These are phyloP conservation scores for Colletotrichum falcatum DNA, from an alignment of 2,329 filamentous ascomycete genomes.

Conservation along the genomic window DNA sequence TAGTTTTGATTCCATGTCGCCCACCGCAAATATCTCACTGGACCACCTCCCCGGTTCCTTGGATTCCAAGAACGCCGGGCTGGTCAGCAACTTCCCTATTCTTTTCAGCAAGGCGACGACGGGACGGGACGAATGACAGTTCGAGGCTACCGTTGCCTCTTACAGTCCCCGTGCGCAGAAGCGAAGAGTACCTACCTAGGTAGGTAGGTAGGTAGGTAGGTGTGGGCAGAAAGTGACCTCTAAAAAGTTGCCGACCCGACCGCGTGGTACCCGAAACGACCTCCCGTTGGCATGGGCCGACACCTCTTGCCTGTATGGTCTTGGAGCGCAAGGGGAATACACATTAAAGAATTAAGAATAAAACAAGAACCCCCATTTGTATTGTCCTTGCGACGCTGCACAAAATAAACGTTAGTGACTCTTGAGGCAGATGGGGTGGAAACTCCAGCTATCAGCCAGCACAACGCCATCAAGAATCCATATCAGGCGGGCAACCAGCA, in stretches of 20 bases:
- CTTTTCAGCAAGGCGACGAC: not conserved
- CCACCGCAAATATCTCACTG: not conserved
- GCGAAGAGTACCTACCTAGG: not conserved
- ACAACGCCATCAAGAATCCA: not conserved
- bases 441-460: not conserved
- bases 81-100: constrained; percentile 4
- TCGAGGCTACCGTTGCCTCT: not conserved
- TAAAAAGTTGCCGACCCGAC: constrained; percentile 2
- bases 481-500: not conserved
- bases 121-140: not conserved
- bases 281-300: constrained; percentile 12
- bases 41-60: not conserved
- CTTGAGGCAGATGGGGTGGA: not conserved
- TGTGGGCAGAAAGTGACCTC: not conserved
- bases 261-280: constrained; percentile 16
- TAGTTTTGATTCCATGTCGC: not conserved
- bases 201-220: too few species aligned
- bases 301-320: not conserved
- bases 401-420: not conserved
- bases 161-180: not conserved
- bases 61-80: not conserved
- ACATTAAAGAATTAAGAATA: not conserved
- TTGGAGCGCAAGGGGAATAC: not conserved
- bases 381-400: not conserved
- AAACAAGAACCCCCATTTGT: not conserved